phyloP scores from a whole-genome alignment of 2,329 filamentous ascomycete species.

The Fusarium sp. region DNA sequence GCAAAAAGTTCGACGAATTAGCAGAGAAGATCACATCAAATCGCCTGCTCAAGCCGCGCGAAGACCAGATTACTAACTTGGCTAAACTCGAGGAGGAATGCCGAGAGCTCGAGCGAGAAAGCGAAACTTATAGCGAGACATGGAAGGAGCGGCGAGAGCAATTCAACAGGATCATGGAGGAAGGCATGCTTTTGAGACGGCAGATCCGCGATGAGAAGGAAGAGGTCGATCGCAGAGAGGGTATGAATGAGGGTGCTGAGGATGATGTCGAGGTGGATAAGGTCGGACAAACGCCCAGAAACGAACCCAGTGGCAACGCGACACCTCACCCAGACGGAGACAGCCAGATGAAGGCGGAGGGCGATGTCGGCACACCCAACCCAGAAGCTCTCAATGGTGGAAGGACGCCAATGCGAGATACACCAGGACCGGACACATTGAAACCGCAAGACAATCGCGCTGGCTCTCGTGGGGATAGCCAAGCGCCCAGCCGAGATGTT shows the following conservation, averaged over 20 bases:
- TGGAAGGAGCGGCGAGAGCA: slow-evolving; percentile 89
- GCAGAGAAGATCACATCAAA: slow-evolving; percentile 89
- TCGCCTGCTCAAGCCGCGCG: slow-evolving; percentile 81
- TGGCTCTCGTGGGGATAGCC: slow-evolving; percentile 43
- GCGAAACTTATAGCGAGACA: slow-evolving; percentile 80
- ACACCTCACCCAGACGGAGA: slow-evolving; percentile 62
- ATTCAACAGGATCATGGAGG: slow-evolving; percentile 89
- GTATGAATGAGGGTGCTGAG: slow-evolving; percentile 77
- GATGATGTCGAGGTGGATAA: slow-evolving; percentile 64
- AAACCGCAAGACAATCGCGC: slow-evolving; percentile 32
- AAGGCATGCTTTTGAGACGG: slow-evolving; percentile 85
- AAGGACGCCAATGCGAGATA: slow-evolving; percentile 50
- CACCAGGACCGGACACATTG: slow-evolving; percentile 47
- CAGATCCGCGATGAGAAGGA: slow-evolving; percentile 96
- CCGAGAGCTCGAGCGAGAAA: slow-evolving; percentile 85
- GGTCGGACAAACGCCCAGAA: slow-evolving; percentile 62
- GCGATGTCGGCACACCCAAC: slow-evolving; percentile 46
- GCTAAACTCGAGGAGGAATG: slow-evolving; percentile 90
- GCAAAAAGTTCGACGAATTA: slow-evolving; percentile 88
- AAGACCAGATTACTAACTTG: slow-evolving; percentile 82
- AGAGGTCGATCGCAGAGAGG: slow-evolving; percentile 88
- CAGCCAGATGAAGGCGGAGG: slow-evolving; percentile 46
- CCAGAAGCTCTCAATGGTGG: slow-evolving; percentile 46
- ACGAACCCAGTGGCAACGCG: slow-evolving; percentile 63
- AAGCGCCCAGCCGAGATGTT: slow-evolving; percentile 46